Base-by-base conservation (phyloP, 176 grass and related monocot genomes). In the Chrysopogon serrulatus region DNA sequence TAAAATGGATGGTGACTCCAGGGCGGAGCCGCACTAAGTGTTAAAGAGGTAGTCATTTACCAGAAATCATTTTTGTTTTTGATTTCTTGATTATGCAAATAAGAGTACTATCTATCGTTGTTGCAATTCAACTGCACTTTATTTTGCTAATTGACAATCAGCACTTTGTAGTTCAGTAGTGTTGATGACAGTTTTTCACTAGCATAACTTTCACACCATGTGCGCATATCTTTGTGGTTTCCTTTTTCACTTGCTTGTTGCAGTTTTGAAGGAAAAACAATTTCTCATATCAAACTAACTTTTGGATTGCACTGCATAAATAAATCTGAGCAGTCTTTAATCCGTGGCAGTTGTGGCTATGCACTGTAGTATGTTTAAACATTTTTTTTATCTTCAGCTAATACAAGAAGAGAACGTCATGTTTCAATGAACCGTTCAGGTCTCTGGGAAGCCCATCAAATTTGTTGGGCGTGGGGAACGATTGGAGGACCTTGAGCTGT, bases 11-110 rank as follows among this genome's bases (percentile, higher is more conserved):
- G 96, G 96, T 90, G 96, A 98, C 61, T 98, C 96, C 2, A 89
- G 96, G 96, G 96, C 88, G 96, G 93, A 88, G 96, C 96, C 4
- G 96, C 96, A 85, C 83, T 98, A 42, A 94, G 96, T 87, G 94
- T 98, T 83, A 96, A 93, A 93, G 93, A 96, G 93, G 96, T 99
- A 10, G 73, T 61, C 47, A 27, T 37, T 86, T 71, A 2, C 13
- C 45, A 37, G 19, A 70, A 81, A 54, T 90, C 71, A 65, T 81
- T 82, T 78, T 1, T 71, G 21, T 35, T 4, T 75, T 45, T 51
- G 66, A 41, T 71, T 47, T 59, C 21, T 42, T 80, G 28, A 35
- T 66, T 24, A 17, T 84, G 61, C 10, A 27, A 34, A 74, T 19
- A 18, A 8, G 30, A 45, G 45, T 57, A 56, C n/a, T 65, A 72